Percentiles rank a stretch among this genome's conserved stretches.
These are phyloP conservation scores for Phlebiopsis gigantea DNA, from an alignment of 768 basidiomycete genomes.

Conservation along the genomic window DNA sequence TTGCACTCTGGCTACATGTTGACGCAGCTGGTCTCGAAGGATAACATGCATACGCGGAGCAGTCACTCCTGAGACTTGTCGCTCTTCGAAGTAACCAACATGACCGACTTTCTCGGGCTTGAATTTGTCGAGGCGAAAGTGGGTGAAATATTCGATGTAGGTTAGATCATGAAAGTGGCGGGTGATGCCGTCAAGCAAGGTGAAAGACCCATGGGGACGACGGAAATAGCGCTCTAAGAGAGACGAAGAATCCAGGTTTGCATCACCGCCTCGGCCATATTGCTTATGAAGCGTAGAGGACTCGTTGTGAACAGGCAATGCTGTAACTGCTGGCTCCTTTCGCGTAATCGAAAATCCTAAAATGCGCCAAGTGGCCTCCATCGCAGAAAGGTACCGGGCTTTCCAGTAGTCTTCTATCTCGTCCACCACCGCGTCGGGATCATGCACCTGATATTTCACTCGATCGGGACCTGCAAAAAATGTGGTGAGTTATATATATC, in stretches of 20 bases:
- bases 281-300: constrained; percentile 15
- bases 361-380: constrained; percentile 33
- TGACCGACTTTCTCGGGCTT: background rate
- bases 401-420: constrained; percentile 33
- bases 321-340: constrained; percentile 30
- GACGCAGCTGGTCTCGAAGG: background rate
- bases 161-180: constrained; percentile 13
- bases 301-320: constrained; percentile 30
- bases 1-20: constrained; percentile 23
- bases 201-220: constrained; percentile 10
- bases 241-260: constrained; percentile 5
- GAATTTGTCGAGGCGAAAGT: constrained; percentile 15
- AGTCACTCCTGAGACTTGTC: background rate
- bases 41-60: constrained; percentile 16
- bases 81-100: constrained; percentile 11
- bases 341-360: constrained; percentile 28
- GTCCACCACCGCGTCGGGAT: too few species aligned
- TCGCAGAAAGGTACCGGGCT: constrained; percentile 16
- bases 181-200: background rate
- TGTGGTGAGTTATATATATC: too few species aligned
- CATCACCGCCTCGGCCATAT: constrained; percentile 12
- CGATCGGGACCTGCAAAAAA: too few species aligned
- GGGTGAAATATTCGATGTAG: constrained; percentile 17
- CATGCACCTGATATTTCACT: too few species aligned
- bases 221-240: constrained; percentile 20